phyloP scores from a whole-genome alignment of 1,139 yeast genomes.

The Debaryomyces udenii region DNA sequence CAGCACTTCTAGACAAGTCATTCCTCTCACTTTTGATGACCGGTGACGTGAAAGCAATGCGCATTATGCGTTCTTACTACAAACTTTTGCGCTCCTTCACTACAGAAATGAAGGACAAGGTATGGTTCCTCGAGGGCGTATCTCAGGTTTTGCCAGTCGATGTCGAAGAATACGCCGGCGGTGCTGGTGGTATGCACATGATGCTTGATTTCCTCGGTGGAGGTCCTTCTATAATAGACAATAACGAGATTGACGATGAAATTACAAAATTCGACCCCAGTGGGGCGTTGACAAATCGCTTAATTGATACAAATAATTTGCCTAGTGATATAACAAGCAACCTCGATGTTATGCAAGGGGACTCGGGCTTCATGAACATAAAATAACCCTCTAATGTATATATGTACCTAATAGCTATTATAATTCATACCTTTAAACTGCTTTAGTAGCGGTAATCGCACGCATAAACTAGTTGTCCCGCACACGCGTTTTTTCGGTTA shows the following conservation, averaged over 20 bases:
- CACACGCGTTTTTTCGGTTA: conserved; percentile 4
- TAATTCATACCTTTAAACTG: neutral
- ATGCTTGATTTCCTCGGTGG: conserved; percentile 86
- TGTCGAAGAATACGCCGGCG: conserved; percentile 82
- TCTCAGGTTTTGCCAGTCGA: conserved; percentile 82
- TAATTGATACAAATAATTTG: conserved; percentile 55
- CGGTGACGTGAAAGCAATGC: conserved; percentile 85
- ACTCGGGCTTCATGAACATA: conserved; percentile 37
- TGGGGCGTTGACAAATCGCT: conserved; percentile 42
- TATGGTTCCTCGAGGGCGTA: conserved; percentile 95
- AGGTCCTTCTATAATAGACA: conserved; percentile 53
- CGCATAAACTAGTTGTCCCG: too few species aligned
- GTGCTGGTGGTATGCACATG: conserved; percentile 87
- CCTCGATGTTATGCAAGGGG: conserved; percentile 53
- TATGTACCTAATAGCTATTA: neutral
- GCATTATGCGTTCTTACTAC: conserved; percentile 88
- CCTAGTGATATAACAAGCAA: conserved; percentile 59
- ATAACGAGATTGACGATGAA: conserved; percentile 42
- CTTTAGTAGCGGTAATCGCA: conserved; percentile 5
- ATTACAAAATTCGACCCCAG: conserved; percentile 50
- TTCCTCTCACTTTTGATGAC: conserved; percentile 75
- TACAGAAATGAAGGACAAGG: conserved; percentile 82
- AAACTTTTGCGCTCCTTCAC: conserved; percentile 79
- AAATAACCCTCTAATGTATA: conserved; percentile 18
- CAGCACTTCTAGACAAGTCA: conserved; percentile 82